Evolutionary conservation across 441 rosid species (phyloP).

Genomic region (Raphanus hybrid): DNA sequence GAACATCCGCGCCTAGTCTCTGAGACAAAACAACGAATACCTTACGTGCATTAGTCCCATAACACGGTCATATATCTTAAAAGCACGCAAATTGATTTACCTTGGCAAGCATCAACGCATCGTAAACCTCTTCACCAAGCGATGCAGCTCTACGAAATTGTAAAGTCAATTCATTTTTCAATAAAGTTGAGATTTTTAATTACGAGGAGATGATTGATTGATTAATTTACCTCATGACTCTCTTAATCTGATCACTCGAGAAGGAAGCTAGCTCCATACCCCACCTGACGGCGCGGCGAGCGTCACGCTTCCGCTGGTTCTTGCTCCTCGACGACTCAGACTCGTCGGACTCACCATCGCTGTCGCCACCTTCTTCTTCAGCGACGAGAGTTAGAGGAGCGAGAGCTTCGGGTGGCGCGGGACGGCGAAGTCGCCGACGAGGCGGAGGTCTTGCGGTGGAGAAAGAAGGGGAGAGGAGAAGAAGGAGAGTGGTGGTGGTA

Average conservation of each 20-base stretch:
- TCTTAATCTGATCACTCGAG: conserved; percentile 68
- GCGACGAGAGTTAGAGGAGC: conserved; percentile 42
- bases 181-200: background rate
- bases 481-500: background rate
- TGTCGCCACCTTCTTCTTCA: conserved; percentile 38
- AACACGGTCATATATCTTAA: background rate
- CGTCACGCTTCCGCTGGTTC: conserved; percentile 87
- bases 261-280: conserved; percentile 80
- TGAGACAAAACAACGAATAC: conserved; percentile 65
- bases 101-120: conserved; percentile 84
- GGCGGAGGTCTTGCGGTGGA: conserved; percentile 11
- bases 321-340: conserved; percentile 63
- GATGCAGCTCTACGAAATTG: conserved; percentile 55
- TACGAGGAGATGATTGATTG: background rate
- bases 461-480: conserved; percentile 7
- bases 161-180: background rate
- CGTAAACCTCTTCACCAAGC: conserved; percentile 67
- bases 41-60: conserved; percentile 42
- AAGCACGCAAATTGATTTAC: conserved; percentile 36
- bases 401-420: conserved; percentile 39
- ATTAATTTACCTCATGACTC: conserved; percentile 57
- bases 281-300: conserved; percentile 82
- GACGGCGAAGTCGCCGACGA: conserved; percentile 22
- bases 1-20: conserved; percentile 78
- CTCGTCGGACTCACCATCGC: conserved; percentile 55